phyloP scores from a whole-genome alignment of 2,329 filamentous ascomycete species.

The Penicillium sp. region DNA sequence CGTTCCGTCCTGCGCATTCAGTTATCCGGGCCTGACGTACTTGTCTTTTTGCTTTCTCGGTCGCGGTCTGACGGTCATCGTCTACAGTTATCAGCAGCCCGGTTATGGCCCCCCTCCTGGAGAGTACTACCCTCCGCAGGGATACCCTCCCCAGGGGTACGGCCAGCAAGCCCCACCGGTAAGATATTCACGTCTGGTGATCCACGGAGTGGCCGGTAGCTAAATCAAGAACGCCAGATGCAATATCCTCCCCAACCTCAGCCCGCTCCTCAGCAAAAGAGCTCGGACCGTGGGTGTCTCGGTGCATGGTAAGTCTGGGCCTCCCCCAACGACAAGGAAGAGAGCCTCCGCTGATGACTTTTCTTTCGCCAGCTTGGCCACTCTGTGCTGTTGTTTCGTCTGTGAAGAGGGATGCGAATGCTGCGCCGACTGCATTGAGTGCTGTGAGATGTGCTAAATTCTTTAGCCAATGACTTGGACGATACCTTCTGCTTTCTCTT shows the following conservation, averaged over 20 bases:
- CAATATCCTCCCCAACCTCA: slow-evolving; percentile 42
- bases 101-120: slow-evolving; percentile 22
- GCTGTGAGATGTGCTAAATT: slow-evolving; percentile 38
- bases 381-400: slow-evolving; percentile 58
- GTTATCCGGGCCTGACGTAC: neutral
- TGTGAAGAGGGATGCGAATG: slow-evolving; percentile 60
- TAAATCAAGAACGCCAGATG: slow-evolving; percentile 25
- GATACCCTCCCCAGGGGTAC: slow-evolving; percentile 14
- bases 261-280: slow-evolving; percentile 29
- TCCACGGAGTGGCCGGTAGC: neutral
- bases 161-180: no score
- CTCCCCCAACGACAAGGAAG: neutral
- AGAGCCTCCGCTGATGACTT: slow-evolving; percentile 8
- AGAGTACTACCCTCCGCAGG: slow-evolving; percentile 16
- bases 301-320: slow-evolving; percentile 42
- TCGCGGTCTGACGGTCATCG: neutral
- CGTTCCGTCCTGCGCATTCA: no score
- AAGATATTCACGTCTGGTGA: neutral
- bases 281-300: slow-evolving; percentile 42
- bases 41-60: neutral
- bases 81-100: slow-evolving; percentile 31
- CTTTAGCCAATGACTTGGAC: slow-evolving; percentile 18
- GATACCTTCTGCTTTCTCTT: slow-evolving; percentile 16
- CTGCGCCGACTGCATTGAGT: slow-evolving; percentile 57
- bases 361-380: slow-evolving; percentile 41